These are phyloP conservation scores for Xylaria bambusicola DNA, from an alignment of 495 filamentous ascomycete species.

Conservation along the genomic window DNA sequence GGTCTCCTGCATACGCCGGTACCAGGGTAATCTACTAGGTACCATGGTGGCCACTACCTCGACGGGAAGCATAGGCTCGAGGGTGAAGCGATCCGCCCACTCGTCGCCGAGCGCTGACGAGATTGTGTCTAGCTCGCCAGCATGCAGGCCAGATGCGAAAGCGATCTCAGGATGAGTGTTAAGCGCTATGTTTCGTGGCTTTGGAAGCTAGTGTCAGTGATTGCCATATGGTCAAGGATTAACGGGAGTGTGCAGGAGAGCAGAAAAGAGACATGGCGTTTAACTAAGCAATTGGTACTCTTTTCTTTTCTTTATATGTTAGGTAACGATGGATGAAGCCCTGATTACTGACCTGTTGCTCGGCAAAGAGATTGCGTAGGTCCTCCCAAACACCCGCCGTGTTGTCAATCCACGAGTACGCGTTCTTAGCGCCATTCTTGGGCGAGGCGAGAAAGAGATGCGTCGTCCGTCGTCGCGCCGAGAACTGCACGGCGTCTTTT, in stretches of 20 bases:
- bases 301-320: too few relatives aligned
- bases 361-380: conserved; percentile 32
- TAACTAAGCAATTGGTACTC: background rate
- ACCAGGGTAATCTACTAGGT: conserved; percentile 39
- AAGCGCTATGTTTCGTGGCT: conserved; percentile 39
- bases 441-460: conserved; percentile 44
- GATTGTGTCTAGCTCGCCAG: conserved; percentile 42
- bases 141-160: conserved; percentile 47
- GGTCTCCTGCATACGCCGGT: conserved; percentile 46
- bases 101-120: conserved; percentile 32
- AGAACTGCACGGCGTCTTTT: conserved; percentile 44
- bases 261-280: background rate
- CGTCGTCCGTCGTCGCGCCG: conserved; percentile 46
- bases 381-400: conserved; percentile 41
- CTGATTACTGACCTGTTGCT: conserved; percentile 22
- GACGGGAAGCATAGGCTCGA: conserved; percentile 44
- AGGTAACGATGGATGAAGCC: too few relatives aligned
- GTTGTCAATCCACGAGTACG: conserved; percentile 48
- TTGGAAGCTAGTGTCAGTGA: background rate
- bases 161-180: conserved; percentile 43
- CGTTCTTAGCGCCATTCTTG: conserved; percentile 18
- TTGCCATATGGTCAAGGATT: background rate
- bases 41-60: conserved; percentile 49
- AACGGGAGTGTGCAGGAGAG: background rate
- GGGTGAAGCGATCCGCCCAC: conserved; percentile 39